Evolutionary conservation across 352 stramenopile genomes (phyloP), one percentile per base, ranked within the genome.

Genomic region (Pythium chondricola): DNA sequence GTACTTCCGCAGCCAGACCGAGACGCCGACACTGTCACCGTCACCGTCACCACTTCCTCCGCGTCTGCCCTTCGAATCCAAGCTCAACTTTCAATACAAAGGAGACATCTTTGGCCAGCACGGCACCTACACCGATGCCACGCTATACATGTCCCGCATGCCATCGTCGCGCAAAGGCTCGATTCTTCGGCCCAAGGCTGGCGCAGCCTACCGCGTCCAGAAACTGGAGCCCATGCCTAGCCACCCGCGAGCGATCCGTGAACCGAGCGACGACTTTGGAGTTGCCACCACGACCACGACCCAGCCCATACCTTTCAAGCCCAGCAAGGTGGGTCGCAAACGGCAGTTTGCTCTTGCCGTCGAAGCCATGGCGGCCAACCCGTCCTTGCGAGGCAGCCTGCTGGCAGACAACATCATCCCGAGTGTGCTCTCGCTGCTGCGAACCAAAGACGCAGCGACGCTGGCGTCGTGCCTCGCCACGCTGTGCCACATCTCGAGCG

Each of bases 51-150:
- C 25, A 25, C 17, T 56, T 0, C 22, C 50, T 20, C 48, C 56
- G 6, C 30, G 22, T 10, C 30, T 52, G 16, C 56, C 53, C 25
- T 54, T 67, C 6, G 45, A 68, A 3, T 52, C 73, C 8, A 55
- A 67, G 10, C 65, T 67, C 52, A 74, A 73, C 11, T 90, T 87
- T 52, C 69, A 81, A 39, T 90, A 88, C 44, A 65, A 64, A 46
- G 78, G 78, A 31, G 78, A 90, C 38, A 56, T 84, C 9, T 90
- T 90, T 45, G 63, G 69, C n/a, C 78, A 90, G 49, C 78, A 71
- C 35, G 78, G 75, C 2, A 45, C 69, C n/a, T 90, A 90, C 56
- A 71, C 59, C 0, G 75, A 90, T 13, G 75, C 71, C 0, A 67
- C 64, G 22, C 44, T 90, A 17, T 90, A 90, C 58, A 81, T 90